These are phyloP conservation scores for Coniochaeta sp. DNA, from an alignment of 2,329 filamentous ascomycete species.

Conservation along the genomic window DNA sequence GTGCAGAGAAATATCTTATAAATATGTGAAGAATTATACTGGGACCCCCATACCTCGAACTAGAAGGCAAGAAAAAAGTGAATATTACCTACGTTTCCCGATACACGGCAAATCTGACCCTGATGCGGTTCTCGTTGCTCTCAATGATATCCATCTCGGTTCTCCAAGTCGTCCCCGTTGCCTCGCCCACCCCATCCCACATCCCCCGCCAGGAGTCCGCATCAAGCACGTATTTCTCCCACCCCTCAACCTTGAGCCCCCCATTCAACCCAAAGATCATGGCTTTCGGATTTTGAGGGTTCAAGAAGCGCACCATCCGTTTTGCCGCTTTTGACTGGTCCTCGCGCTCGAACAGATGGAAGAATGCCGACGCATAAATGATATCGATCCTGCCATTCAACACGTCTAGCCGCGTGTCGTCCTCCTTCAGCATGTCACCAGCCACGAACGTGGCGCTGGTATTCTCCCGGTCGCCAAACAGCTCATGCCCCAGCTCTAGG, in stretches of 20 bases:
- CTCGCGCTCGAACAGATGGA: constrained; percentile 20
- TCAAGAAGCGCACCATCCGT: constrained; percentile 16
- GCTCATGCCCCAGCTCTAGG: constrained; percentile 22
- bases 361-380: constrained; percentile 19
- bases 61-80: background rate
- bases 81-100: background rate
- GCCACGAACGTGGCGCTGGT: constrained; percentile 10
- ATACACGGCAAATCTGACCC: background rate
- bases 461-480: constrained; percentile 20
- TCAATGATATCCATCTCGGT: constrained; percentile 5
- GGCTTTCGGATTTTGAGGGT: constrained; percentile 7
- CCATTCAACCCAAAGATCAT: constrained; percentile 17
- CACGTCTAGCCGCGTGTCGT: constrained; percentile 5
- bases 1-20: too few species aligned
- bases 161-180: constrained; percentile 5
- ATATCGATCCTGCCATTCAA: constrained; percentile 16
- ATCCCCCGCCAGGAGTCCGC: background rate
- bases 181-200: constrained; percentile 5
- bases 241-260: constrained; percentile 4
- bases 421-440: constrained; percentile 16
- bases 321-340: constrained; percentile 15
- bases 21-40: too few species aligned
- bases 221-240: constrained; percentile 7
- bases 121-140: background rate
- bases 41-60: too few species aligned